phyloP scores from a whole-genome alignment of 371 early-diverging fungal genomes.

The Mucor lusitanicus region DNA sequence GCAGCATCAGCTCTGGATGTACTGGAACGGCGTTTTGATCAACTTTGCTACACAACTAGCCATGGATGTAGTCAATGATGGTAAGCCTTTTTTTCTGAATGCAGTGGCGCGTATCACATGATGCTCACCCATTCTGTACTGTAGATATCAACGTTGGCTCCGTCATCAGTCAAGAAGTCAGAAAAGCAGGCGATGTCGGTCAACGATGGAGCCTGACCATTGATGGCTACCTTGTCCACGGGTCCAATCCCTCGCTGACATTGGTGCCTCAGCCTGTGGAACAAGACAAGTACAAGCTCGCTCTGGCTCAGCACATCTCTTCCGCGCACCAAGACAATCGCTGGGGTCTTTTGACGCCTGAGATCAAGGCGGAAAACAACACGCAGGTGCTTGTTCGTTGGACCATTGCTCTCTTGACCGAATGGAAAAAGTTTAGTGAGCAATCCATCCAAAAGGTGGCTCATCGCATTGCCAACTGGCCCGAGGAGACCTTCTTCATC shows the following conservation, averaged over 20 bases:
- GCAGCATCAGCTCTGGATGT: conserved; percentile 55
- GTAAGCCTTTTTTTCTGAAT: conserved; percentile 2
- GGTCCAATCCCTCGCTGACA: conserved; percentile 12
- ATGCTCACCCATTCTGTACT: too few species aligned
- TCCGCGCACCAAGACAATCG: conserved; percentile 13
- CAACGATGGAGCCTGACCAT: conserved; percentile 37
- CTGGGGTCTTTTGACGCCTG: conserved; percentile 25
- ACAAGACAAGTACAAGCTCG: conserved; percentile 6
- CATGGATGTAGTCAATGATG: conserved; percentile 25
- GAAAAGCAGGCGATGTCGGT: conserved; percentile 12
- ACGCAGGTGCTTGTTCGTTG: conserved; percentile 19
- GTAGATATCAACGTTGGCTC: conserved; percentile 29
- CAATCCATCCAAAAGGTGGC: conserved; percentile 19
- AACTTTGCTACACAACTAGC: conserved; percentile 55
- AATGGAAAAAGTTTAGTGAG: conserved; percentile 19
- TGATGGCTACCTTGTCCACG: conserved; percentile 24
- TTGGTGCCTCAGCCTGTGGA: conserved; percentile 12
- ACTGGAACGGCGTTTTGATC: conserved; percentile 51
- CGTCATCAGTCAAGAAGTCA: conserved; percentile 18
- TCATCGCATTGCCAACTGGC: conserved; percentile 37
- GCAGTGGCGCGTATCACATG: conserved; percentile 6
- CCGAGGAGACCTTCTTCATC: conserved; percentile 37
- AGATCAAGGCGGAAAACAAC: conserved; percentile 13
- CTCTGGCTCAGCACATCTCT: conserved; percentile 13
- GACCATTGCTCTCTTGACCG: conserved; percentile 14